Conservation (phyloP, 2,329 filamentous ascomycete species). For the Celoporthe dispersa region DNA sequence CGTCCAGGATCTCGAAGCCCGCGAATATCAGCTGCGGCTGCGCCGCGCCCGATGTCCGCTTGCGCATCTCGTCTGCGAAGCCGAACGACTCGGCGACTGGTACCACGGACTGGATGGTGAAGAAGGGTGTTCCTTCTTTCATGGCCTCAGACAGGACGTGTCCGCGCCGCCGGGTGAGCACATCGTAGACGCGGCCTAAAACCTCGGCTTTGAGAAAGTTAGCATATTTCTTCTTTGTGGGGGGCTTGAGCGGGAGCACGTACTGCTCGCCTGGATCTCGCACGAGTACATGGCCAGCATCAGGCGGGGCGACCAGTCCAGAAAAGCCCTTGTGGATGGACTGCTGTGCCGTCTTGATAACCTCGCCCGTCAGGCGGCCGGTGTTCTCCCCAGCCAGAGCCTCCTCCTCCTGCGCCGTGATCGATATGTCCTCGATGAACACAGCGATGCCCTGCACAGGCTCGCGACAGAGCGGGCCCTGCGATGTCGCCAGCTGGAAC, state of each 20-base stretch:
- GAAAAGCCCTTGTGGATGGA: conserved; percentile 83
- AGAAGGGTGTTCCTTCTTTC: conserved; percentile 95
- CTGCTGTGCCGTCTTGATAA: conserved; percentile 86
- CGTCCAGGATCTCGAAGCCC: conserved; percentile 89
- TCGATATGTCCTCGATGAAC: conserved; percentile 78
- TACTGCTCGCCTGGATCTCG: conserved; percentile 93
- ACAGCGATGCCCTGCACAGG: conserved; percentile 93
- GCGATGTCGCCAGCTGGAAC: conserved; percentile 88
- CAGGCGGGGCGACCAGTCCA: conserved; percentile 95
- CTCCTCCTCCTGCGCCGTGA: conserved; percentile 57
- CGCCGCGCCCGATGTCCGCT: conserved; percentile 87
- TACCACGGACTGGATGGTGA: conserved; percentile 85
- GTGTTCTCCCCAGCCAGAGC: conserved; percentile 67
- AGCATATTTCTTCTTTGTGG: conserved; percentile 22
- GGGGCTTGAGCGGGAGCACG: conserved; percentile 38
- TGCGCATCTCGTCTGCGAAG: conserved; percentile 95
- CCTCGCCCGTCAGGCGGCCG: conserved; percentile 85
- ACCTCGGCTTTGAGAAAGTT: conserved; percentile 69
- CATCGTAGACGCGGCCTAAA: conserved; percentile 91
- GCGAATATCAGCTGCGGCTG: conserved; percentile 92
- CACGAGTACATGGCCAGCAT: conserved; percentile 97
- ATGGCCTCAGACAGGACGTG: conserved; percentile 88
- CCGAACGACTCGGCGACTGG: conserved; percentile 96
- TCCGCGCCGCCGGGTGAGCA: conserved; percentile 92
- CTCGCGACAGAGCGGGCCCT: conserved; percentile 90